A percentile compares a stretch with the other conserved stretches of the same genome.
phyloP scores from a whole-genome alignment of 169 alveolate species.

The Plasmodium vivax region DNA sequence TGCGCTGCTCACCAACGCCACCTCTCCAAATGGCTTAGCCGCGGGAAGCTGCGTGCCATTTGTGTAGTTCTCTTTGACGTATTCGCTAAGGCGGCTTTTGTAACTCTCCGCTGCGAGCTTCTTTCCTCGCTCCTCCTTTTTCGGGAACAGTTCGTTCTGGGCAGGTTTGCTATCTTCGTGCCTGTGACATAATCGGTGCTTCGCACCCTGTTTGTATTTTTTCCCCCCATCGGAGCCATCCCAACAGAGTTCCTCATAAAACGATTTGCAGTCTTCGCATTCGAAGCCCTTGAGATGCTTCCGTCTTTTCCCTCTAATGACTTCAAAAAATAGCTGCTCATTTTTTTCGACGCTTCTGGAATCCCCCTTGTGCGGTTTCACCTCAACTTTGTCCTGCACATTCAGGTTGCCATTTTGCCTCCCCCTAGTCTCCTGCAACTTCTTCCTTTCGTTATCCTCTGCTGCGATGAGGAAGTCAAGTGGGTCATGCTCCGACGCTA shows the following conservation, averaged over 20 bases:
- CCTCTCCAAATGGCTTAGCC: not conserved
- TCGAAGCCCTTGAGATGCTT: slow-evolving; percentile 59
- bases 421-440: not conserved
- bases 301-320: slow-evolving; percentile 54
- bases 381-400: not conserved
- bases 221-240: slow-evolving; percentile 5
- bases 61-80: not conserved
- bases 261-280: slow-evolving; percentile 55
- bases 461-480: not conserved
- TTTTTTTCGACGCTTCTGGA: not conserved
- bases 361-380: not conserved
- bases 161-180: not conserved
- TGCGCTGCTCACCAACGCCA: not conserved
- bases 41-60: not conserved
- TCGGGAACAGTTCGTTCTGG: not conserved
- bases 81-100: not conserved
- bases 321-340: slow-evolving; percentile 44
- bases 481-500: not conserved
- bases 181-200: not conserved
- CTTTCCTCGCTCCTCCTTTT: not conserved
- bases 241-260: slow-evolving; percentile 58
- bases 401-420: not conserved
- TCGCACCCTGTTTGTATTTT: not conserved
- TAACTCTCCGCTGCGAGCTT: not conserved
- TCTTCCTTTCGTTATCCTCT: not conserved